These are phyloP conservation scores for Ceratocystis lukuohia DNA, from an alignment of 2,329 filamentous ascomycete species.

Conservation along the genomic window DNA sequence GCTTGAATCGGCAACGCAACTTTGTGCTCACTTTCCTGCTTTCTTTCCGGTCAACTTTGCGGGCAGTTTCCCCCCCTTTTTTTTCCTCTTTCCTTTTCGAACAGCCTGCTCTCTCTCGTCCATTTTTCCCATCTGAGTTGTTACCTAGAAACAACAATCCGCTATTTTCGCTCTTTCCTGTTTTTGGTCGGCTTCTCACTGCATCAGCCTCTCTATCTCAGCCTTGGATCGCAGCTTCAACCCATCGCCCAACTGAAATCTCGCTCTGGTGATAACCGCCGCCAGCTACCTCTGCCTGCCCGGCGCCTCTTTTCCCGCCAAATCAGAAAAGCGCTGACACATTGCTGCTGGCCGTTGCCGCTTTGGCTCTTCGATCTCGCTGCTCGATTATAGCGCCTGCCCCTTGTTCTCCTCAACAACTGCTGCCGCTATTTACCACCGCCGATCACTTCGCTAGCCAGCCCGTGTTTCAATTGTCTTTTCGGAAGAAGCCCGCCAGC, in stretches of 20 bases:
- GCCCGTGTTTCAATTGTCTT: neutral
- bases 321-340: too few relatives aligned
- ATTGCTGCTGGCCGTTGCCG: too few relatives aligned
- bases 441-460: neutral
- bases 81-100: neutral
- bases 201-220: too few relatives aligned
- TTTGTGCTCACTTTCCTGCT: neutral
- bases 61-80: neutral
- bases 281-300: too few relatives aligned
- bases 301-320: too few relatives aligned
- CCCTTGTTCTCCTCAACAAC: neutral
- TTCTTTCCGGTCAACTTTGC: neutral
- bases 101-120: neutral
- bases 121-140: neutral
- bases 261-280: too few relatives aligned
- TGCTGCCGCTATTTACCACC: neutral
- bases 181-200: neutral
- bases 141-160: neutral
- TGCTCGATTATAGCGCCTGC: too few relatives aligned
- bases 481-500: too few relatives aligned
- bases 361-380: too few relatives aligned
- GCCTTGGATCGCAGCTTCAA: too few relatives aligned
- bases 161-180: neutral
- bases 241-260: too few relatives aligned
- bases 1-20: slow-evolving; percentile 5